phyloP scores from a whole-genome alignment of 2,329 filamentous ascomycete species.

The Fusarium tjaetaba region DNA sequence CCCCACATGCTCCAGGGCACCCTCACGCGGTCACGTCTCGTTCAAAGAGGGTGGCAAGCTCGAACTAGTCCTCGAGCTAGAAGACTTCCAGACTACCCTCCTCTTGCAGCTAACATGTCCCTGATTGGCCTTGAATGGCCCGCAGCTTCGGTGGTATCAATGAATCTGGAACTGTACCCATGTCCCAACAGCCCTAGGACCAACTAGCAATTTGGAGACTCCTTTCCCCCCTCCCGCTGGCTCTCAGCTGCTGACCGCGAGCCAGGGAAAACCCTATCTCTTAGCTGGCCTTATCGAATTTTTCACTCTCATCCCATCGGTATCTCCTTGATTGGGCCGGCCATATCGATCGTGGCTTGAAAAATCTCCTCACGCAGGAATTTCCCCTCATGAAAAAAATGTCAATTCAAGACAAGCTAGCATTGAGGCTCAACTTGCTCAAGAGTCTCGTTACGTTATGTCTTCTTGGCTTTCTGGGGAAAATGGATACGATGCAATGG shows the following conservation, averaged over 20 bases:
- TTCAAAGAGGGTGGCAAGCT: slow-evolving; percentile 2
- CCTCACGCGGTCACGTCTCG: slow-evolving; percentile 2
- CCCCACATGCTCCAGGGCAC: slow-evolving; percentile 20
- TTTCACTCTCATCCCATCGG: slow-evolving; percentile 26
- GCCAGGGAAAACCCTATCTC: slow-evolving; percentile 10
- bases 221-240: slow-evolving; percentile 19
- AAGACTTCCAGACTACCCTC: slow-evolving; percentile 41
- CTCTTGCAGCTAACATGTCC: not conserved
- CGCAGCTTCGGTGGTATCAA: slow-evolving; percentile 12
- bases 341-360: slow-evolving; percentile 20
- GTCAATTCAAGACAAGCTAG: not conserved
- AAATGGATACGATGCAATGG: slow-evolving; percentile 24
- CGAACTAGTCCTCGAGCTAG: slow-evolving; percentile 27
- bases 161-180: slow-evolving; percentile 12
- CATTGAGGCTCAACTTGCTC: slow-evolving; percentile 17
- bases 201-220: slow-evolving; percentile 22
- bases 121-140: slow-evolving; percentile 27
- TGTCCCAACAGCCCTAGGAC: not conserved
- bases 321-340: slow-evolving; percentile 35
- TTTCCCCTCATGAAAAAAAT: slow-evolving; percentile 25
- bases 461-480: slow-evolving; percentile 36
- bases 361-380: slow-evolving; percentile 19
- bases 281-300: not conserved
- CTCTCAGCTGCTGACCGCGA: slow-evolving; percentile 14
- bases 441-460: slow-evolving; percentile 9